These are phyloP conservation scores for Cyphellophora europaea DNA, from an alignment of 2,329 filamentous ascomycete genomes.

Conservation along the genomic window DNA sequence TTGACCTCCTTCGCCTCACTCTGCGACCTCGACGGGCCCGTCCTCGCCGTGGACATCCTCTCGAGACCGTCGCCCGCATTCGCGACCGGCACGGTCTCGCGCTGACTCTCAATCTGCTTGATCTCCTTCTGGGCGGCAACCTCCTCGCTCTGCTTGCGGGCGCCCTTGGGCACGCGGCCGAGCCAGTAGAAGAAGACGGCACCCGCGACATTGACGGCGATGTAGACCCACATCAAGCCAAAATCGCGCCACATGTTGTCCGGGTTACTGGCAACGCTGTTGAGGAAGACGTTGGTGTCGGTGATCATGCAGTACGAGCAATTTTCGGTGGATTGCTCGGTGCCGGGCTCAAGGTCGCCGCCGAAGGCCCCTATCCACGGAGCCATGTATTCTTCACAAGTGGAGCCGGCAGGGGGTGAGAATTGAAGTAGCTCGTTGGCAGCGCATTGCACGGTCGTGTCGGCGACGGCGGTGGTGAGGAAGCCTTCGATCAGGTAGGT, in stretches of 20 bases:
- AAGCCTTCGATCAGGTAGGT: constrained; percentile 72
- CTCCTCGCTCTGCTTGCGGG: constrained; percentile 8
- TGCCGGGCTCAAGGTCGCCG: constrained; percentile 45
- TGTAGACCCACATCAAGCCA: constrained; percentile 59
- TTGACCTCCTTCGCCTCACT: not conserved
- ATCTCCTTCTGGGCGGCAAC: not conserved
- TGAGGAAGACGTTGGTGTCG: constrained; percentile 40
- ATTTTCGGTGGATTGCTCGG: constrained; percentile 33
- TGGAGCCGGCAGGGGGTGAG: constrained; percentile 45
- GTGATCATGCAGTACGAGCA: constrained; percentile 42
- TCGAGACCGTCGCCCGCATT: not conserved
- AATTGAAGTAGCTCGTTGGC: constrained; percentile 62
- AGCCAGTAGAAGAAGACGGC: constrained; percentile 55
- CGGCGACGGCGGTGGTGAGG: constrained; percentile 60
- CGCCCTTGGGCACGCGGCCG: constrained; percentile 44
- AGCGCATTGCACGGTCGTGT: constrained; percentile 57
- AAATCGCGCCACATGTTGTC: constrained; percentile 57
- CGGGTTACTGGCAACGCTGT: constrained; percentile 31
- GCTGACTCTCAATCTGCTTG: not conserved
- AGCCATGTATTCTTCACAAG: constrained; percentile 51
- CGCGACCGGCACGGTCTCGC: not conserved
- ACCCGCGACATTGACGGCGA: constrained; percentile 52
- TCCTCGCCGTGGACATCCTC: not conserved
- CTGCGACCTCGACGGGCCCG: not conserved
- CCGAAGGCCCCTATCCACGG: constrained; percentile 35